Evolutionary conservation across 2,329 filamentous ascomycete genomes (phyloP).

Genomic region (Apiospora pterosperma): DNA sequence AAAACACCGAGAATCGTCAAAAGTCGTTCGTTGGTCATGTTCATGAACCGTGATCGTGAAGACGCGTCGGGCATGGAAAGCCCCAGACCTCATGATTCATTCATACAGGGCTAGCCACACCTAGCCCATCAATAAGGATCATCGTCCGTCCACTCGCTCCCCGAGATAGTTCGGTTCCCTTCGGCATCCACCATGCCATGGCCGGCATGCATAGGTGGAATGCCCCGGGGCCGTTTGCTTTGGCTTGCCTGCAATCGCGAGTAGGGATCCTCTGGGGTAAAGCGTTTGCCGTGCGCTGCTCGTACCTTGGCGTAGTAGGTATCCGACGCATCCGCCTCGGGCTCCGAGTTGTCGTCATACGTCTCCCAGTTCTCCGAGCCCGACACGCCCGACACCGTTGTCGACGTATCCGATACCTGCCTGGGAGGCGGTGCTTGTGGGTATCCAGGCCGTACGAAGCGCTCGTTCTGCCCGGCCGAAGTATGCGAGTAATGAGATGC

Average conservation of each 20-base stretch:
- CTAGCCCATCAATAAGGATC: conserved; percentile 48
- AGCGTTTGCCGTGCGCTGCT: conserved; percentile 64
- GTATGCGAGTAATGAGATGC: conserved; percentile 28
- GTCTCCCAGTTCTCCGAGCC: conserved; percentile 98
- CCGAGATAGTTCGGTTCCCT: conserved; percentile 60
- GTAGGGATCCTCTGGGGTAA: conserved; percentile 46
- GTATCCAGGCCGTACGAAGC: conserved; percentile 32
- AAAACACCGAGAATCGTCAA: conserved; percentile 6
- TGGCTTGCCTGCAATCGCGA: conserved; percentile 37
- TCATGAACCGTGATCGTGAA: conserved; percentile 22
- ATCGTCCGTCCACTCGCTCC: conserved; percentile 66
- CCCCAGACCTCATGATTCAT: conserved; percentile 22
- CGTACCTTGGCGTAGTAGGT: conserved; percentile 77
- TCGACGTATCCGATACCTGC: conserved; percentile 70
- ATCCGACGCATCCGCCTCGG: conserved; percentile 71
- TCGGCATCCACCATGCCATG: conserved; percentile 52
- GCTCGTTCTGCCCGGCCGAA: conserved; percentile 39
- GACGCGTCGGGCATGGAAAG: conserved; percentile 7
- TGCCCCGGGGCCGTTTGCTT: conserved; percentile 51
- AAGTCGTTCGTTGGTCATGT: conserved; percentile 4
- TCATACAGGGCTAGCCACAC: conserved; percentile 12
- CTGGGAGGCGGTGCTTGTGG: conserved; percentile 45
- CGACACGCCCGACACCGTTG: conserved; percentile 48
- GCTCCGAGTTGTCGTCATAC: conserved; percentile 80
- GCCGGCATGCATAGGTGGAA: conserved; percentile 48